Evolutionary conservation across 2,329 filamentous ascomycete genomes (phyloP).

Genomic region (Fusarium haematococcum): DNA sequence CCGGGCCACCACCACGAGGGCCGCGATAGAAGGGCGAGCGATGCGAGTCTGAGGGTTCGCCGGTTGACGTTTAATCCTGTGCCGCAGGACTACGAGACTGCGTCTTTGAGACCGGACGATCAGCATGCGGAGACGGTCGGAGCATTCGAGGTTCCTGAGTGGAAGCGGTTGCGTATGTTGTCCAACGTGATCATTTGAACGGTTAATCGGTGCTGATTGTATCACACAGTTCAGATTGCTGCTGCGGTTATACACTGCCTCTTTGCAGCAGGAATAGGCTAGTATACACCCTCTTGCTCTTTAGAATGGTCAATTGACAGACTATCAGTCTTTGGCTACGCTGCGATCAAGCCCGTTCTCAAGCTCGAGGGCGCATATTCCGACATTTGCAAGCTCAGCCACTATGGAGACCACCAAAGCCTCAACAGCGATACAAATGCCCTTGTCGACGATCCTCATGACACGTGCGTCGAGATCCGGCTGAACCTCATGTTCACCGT

Average conservation of each 20-base stretch:
- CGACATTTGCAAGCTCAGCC: constrained; percentile 63
- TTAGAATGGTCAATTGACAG: neutral
- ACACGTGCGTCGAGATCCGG: constrained; percentile 64
- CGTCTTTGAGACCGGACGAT: constrained; percentile 53
- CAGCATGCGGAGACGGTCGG: constrained; percentile 57
- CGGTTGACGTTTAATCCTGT: constrained; percentile 67
- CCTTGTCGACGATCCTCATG: constrained; percentile 37
- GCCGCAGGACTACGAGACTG: constrained; percentile 63
- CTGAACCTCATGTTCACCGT: constrained; percentile 95
- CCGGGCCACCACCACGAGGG: constrained; percentile 45
- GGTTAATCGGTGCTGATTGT: constrained; percentile 11
- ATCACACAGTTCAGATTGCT: constrained; percentile 44
- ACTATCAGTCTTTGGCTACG: constrained; percentile 78
- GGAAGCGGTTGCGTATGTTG: constrained; percentile 64
- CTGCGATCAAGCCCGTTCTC: constrained; percentile 84
- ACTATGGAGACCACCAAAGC: constrained; percentile 13
- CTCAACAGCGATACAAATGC: neutral
- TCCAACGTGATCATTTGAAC: neutral
- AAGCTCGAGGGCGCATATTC: constrained; percentile 79
- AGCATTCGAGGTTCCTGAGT: constrained; percentile 65
- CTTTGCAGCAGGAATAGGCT: constrained; percentile 75
- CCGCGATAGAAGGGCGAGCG: constrained; percentile 53
- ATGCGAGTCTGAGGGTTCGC: constrained; percentile 60
- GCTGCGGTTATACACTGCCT: constrained; percentile 64
- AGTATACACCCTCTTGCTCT: neutral